These are phyloP conservation scores for Corynascus novoguineensis DNA, from an alignment of 495 filamentous ascomycete genomes.

Conservation along the genomic window DNA sequence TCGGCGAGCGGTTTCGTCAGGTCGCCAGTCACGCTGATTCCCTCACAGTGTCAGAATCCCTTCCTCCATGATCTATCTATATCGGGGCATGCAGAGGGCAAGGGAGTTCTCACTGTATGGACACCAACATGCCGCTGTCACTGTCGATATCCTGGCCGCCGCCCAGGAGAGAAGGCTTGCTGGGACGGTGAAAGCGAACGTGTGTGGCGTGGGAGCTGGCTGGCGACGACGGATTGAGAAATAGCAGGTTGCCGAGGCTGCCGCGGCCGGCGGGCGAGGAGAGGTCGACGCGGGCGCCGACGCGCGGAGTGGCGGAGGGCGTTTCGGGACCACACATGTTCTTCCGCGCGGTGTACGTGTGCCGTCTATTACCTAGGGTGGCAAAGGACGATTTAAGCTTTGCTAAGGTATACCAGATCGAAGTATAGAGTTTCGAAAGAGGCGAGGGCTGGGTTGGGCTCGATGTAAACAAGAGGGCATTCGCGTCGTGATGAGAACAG, in stretches of 20 bases:
- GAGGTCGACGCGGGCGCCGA: constrained; percentile 30
- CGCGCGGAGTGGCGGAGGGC: constrained; percentile 23
- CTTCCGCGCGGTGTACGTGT: too few species aligned
- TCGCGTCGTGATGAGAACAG: too few species aligned
- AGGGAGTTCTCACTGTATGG: constrained; percentile 26
- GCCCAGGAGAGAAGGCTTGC: background rate
- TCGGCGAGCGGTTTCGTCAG: constrained; percentile 28
- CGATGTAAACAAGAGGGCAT: too few species aligned
- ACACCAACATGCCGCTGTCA: constrained; percentile 21
- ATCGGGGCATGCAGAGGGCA: background rate
- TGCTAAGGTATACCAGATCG: too few species aligned
- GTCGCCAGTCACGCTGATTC: constrained; percentile 40
- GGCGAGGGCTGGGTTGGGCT: too few species aligned
- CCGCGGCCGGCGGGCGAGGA: constrained; percentile 9
- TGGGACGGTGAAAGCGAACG: constrained; percentile 17
- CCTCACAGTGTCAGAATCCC: too few species aligned
- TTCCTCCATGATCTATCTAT: too few species aligned
- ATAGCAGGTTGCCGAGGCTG: constrained; percentile 28
- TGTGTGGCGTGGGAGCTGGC: constrained; percentile 28
- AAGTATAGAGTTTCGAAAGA: too few species aligned
- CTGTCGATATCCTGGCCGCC: too few species aligned
- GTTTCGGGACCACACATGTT: constrained; percentile 32
- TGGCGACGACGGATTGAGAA: constrained; percentile 27
- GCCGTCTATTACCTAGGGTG: too few species aligned
- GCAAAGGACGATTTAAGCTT: too few species aligned